Conservation (phyloP, 1,139 yeast genomes). For the Ashbya aceris region DNA sequence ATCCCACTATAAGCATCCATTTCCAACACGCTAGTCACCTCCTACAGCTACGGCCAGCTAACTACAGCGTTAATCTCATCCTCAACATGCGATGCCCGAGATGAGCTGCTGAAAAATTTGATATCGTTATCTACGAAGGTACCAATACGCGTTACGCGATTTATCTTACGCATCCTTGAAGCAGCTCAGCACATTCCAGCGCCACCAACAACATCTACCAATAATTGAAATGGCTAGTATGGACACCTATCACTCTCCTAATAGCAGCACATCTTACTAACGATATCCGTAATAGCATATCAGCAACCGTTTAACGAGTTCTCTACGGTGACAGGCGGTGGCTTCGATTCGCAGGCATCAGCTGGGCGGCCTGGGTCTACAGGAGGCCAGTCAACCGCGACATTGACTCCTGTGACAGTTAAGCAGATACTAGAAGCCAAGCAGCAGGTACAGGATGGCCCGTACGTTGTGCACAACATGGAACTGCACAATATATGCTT, state of each 20-base stretch:
- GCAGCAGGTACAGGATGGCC: conserved; percentile 65
- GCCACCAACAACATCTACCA: too few relatives aligned
- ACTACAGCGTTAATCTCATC: too few relatives aligned
- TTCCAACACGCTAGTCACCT: too few relatives aligned
- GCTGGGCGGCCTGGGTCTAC: conserved; percentile 19
- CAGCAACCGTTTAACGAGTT: conserved; percentile 27
- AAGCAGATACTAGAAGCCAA: conserved; percentile 64
- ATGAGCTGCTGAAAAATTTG: too few relatives aligned
- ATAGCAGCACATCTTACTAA: conserved; percentile 4
- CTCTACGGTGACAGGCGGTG: conserved; percentile 22
- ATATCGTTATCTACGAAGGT: too few relatives aligned
- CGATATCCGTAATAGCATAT: conserved; percentile 13
- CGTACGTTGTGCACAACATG: conserved; percentile 56
- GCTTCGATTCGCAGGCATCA: conserved; percentile 20
- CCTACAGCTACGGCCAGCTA: too few relatives aligned
- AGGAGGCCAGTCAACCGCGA: conserved; percentile 25
- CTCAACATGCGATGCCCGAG: too few relatives aligned
- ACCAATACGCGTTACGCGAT: too few relatives aligned
- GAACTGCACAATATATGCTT: conserved; percentile 52
- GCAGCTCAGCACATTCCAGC: too few relatives aligned
- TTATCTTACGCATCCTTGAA: too few relatives aligned
- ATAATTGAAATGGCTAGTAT: conserved; percentile 2
- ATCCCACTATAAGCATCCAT: neutral
- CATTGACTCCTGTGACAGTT: conserved; percentile 74
- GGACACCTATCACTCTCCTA: neutral